Percentiles rank a stretch among this genome's conserved stretches.
phyloP scores from a whole-genome alignment of 169 alveolate species.

The Cryptosporidium baileyi region DNA sequence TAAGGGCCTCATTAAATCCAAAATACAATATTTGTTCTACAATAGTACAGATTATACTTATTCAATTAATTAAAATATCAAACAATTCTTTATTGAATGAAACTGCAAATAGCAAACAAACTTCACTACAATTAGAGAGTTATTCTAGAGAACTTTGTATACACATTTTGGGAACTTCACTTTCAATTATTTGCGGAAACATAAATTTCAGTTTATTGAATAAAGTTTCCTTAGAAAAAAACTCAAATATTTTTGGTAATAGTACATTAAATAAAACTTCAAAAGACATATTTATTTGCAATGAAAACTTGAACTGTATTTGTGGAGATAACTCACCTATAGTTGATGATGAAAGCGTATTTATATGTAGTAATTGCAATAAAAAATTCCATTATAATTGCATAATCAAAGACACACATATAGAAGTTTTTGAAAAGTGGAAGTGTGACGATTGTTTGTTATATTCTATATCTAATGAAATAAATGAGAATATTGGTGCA shows the following conservation, averaged over 20 bases:
- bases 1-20: slow-evolving; percentile 48
- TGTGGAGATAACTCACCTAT: background rate
- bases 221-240: background rate
- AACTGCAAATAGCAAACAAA: background rate
- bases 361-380: slow-evolving; percentile 5
- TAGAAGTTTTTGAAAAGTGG: slow-evolving; percentile 29
- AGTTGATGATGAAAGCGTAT: background rate
- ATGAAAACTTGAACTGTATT: background rate
- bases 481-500: background rate
- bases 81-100: slow-evolving; percentile 13
- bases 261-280: background rate
- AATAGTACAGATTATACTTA: background rate
- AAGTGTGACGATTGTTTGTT: slow-evolving; percentile 42
- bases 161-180: slow-evolving; percentile 20
- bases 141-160: slow-evolving; percentile 58
- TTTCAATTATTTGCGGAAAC: slow-evolving; percentile 1
- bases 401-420: background rate
- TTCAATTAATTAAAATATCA: slow-evolving; percentile 46
- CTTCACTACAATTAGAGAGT: background rate
- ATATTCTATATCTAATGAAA: background rate
- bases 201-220: background rate
- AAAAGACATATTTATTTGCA: background rate
- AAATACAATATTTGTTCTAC: slow-evolving; percentile 34
- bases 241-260: too few relatives aligned
- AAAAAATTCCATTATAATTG: slow-evolving; percentile 19